Percentiles rank a stretch among this genome's conserved stretches.
Evolutionary conservation across 2,329 filamentous ascomycete genomes (phyloP).

Genomic region (Ascochyta clinopodiicola): DNA sequence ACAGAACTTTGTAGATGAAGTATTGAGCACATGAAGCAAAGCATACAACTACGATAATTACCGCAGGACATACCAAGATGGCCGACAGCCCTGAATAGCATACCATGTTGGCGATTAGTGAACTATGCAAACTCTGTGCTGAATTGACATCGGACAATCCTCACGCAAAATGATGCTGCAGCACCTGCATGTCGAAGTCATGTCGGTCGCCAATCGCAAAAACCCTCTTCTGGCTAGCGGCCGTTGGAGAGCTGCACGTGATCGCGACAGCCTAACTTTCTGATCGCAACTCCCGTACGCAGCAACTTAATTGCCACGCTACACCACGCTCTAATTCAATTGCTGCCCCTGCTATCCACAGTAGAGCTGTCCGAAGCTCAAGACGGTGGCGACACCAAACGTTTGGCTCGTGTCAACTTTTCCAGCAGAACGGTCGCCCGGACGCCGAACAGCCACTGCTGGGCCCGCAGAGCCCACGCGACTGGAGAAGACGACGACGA

Average conservation of each 20-base stretch:
- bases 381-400: neutral
- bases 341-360: neutral
- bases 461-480: conserved; percentile 4
- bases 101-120: neutral
- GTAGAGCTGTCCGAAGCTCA: neutral
- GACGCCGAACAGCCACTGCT: neutral
- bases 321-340: neutral
- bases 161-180: neutral
- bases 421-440: neutral
- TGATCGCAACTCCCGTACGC: conserved; percentile 14
- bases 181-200: too few species aligned
- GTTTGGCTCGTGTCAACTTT: neutral
- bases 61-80: neutral
- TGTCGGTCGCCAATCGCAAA: conserved; percentile 21
- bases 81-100: neutral
- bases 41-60: neutral
- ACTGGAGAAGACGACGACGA: neutral
- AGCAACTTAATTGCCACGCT: neutral
- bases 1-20: neutral
- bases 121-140: neutral
- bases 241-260: conserved; percentile 22
- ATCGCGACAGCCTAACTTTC: conserved; percentile 22
- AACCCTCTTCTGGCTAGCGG: conserved; percentile 28
- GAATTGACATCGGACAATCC: neutral
- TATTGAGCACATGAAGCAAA: neutral